Conservation (phyloP, 177 flowering plant genomes). For the Vitis hybrid region DNA sequence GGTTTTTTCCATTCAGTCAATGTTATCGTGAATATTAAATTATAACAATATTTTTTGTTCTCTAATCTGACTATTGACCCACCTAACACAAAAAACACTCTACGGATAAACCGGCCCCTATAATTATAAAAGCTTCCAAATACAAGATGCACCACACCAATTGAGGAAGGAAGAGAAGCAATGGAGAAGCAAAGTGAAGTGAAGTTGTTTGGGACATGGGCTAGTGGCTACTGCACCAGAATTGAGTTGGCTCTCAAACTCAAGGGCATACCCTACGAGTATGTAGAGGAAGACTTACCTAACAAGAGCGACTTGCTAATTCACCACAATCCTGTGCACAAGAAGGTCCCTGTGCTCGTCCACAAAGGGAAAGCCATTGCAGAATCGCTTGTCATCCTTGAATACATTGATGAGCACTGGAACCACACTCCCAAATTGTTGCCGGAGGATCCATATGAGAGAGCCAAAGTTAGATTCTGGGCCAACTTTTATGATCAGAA, state of each 20-base stretch:
- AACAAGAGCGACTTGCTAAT: slow-evolving; percentile 24
- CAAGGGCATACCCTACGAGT: slow-evolving; percentile 23
- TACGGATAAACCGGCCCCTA: too few species aligned
- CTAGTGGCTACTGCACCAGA: slow-evolving; percentile 13
- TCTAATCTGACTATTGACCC: too few species aligned
- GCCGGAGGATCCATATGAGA: slow-evolving; percentile 8
- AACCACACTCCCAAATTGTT: background rate
- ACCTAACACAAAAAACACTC: background rate
- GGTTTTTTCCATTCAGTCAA: too few species aligned
- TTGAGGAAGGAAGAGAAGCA: background rate
- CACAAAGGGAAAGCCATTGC: slow-evolving; percentile 22
- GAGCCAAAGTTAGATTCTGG: slow-evolving; percentile 7
- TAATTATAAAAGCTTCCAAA: background rate
- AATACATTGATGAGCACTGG: slow-evolving; percentile 29
- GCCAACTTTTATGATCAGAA: slow-evolving; percentile 7
- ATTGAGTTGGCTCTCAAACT: slow-evolving; percentile 21
- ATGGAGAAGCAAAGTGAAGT: slow-evolving; percentile 14
- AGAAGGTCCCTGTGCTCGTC: slow-evolving; percentile 22
- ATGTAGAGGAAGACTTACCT: slow-evolving; percentile 18
- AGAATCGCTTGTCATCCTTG: slow-evolving; percentile 26
- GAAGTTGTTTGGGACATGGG: slow-evolving; percentile 19
- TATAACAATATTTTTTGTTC: too few species aligned
- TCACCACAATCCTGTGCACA: slow-evolving; percentile 23
- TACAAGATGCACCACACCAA: accelerated
- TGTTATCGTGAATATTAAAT: too few species aligned